A percentile compares a stretch with the other conserved stretches of the same genome.
Conservation (phyloP, 2,329 filamentous ascomycete species). For the Exophiala dermatitidis region DNA sequence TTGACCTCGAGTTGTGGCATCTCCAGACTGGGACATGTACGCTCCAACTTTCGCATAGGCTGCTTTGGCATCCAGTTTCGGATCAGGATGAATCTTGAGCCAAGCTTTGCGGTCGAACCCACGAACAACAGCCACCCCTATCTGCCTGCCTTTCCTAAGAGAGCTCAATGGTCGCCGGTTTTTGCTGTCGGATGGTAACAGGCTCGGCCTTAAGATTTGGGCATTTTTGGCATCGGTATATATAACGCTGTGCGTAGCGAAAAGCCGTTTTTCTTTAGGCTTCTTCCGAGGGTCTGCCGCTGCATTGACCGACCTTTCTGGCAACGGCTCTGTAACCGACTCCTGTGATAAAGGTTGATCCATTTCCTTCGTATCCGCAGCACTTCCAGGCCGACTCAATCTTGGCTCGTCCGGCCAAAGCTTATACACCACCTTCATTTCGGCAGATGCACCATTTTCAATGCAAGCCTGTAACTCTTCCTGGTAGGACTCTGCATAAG, state of each 20-base stretch:
- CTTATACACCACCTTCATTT: constrained; percentile 80
- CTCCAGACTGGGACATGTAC: constrained; percentile 26
- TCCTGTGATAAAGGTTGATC: constrained; percentile 25
- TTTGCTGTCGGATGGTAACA: constrained; percentile 79
- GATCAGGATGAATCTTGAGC: constrained; percentile 61
- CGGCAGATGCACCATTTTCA: constrained; percentile 79
- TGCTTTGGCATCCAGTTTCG: constrained; percentile 36
- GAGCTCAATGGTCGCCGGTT: constrained; percentile 72
- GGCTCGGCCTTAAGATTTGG: constrained; percentile 76
- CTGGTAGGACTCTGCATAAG: constrained; percentile 86
- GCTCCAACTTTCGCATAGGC: constrained; percentile 33
- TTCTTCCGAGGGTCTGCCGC: constrained; percentile 20
- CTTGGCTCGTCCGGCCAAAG: constrained; percentile 59
- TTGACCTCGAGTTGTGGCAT: constrained; percentile 22
- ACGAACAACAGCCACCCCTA: constrained; percentile 81
- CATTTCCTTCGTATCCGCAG: constrained; percentile 33
- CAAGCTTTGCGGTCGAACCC: constrained; percentile 76
- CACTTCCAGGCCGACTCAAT: constrained; percentile 33
- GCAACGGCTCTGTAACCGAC: constrained; percentile 3
- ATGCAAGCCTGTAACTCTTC: constrained; percentile 87
- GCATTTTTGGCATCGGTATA: constrained; percentile 73
- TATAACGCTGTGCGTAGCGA: constrained; percentile 71
- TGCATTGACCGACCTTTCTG: constrained; percentile 17
- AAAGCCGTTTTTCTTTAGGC: constrained; percentile 40
- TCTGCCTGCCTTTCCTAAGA: constrained; percentile 71